These are phyloP conservation scores for Poterioochromonas sp. DNA, from an alignment of 352 stramenopile species.

Conservation along the genomic window DNA sequence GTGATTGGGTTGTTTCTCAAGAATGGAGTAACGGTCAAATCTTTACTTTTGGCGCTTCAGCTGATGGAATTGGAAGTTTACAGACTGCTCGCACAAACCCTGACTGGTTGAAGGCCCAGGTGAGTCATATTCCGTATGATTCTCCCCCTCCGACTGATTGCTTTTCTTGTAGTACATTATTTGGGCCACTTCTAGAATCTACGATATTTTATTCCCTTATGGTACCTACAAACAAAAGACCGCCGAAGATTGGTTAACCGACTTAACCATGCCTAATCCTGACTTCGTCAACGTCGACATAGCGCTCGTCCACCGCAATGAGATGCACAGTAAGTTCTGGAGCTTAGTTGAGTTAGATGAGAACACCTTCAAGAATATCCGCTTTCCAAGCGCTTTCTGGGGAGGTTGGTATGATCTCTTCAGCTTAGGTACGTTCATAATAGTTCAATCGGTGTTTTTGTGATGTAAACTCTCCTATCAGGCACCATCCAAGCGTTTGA, in stretches of 20 bases:
- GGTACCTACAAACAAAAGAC: slow-evolving; percentile 20
- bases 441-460: too few species aligned
- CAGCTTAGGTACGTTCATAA: neutral
- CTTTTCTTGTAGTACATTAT: too few species aligned
- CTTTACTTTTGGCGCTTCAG: slow-evolving; percentile 32
- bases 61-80: slow-evolving; percentile 31
- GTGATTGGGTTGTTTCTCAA: slow-evolving; percentile 29
- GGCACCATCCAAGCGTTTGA: slow-evolving; percentile 31
- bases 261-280: slow-evolving; percentile 21
- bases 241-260: slow-evolving; percentile 23
- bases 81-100: neutral
- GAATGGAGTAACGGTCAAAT: slow-evolving; percentile 32
- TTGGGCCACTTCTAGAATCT: slow-evolving; percentile 9
- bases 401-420: slow-evolving; percentile 39
- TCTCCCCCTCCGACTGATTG: too few species aligned
- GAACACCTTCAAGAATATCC: neutral
- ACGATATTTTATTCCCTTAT: slow-evolving; percentile 34
- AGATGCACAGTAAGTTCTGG: slow-evolving; percentile 23
- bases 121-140: too few species aligned
- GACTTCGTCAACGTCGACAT: slow-evolving; percentile 8
- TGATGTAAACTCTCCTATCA: too few species aligned
- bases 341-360: neutral
- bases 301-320: slow-evolving; percentile 2
- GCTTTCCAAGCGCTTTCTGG: slow-evolving; percentile 29
- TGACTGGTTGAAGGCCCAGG: slow-evolving; percentile 19